phyloP scores from a whole-genome alignment of 1,284 basidiomycete genomes.

The Takashimella tepidaria region DNA sequence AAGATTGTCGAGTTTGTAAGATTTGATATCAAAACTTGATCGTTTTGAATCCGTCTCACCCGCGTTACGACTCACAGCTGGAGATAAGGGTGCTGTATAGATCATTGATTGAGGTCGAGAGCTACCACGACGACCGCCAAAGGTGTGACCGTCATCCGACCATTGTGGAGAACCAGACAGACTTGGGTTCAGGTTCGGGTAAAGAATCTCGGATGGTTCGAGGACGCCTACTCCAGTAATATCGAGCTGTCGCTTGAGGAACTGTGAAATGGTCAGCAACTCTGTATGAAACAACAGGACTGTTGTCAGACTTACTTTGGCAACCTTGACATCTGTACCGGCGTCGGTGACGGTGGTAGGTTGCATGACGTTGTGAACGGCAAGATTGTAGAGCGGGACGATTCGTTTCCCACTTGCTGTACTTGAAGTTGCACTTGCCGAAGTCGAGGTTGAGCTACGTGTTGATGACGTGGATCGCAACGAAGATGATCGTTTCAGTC shows the following conservation, averaged over 20 bases:
- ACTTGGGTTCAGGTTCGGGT: neutral
- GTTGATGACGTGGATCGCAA: slow-evolving; percentile 24
- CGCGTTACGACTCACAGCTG: slow-evolving; percentile 23
- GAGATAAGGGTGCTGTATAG: slow-evolving; percentile 31
- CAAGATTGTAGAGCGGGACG: slow-evolving; percentile 88
- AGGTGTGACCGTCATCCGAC: neutral
- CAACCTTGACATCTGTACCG: slow-evolving; percentile 90
- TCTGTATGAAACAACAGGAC: neutral
- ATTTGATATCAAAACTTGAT: slow-evolving; percentile 25
- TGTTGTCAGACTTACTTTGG: slow-evolving; percentile 52
- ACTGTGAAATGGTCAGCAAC: slow-evolving; percentile 44
- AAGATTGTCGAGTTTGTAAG: slow-evolving; percentile 14
- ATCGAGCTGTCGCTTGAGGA: slow-evolving; percentile 77
- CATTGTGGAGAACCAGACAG: neutral
- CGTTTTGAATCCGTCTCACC: slow-evolving; percentile 10
- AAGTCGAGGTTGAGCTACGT: slow-evolving; percentile 7
- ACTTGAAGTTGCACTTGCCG: slow-evolving; percentile 2
- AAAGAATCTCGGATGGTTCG: slow-evolving; percentile 68
- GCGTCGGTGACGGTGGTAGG: slow-evolving; percentile 66
- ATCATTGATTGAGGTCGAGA: slow-evolving; percentile 30
- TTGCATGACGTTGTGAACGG: slow-evolving; percentile 80
- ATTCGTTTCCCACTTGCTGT: slow-evolving; percentile 54
- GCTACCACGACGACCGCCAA: neutral
- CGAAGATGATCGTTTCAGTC: slow-evolving; percentile 22
- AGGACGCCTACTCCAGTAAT: slow-evolving; percentile 68